phyloP scores from a whole-genome alignment of 192 early-diverging fungal genomes.

The Entomortierella lignicola region DNA sequence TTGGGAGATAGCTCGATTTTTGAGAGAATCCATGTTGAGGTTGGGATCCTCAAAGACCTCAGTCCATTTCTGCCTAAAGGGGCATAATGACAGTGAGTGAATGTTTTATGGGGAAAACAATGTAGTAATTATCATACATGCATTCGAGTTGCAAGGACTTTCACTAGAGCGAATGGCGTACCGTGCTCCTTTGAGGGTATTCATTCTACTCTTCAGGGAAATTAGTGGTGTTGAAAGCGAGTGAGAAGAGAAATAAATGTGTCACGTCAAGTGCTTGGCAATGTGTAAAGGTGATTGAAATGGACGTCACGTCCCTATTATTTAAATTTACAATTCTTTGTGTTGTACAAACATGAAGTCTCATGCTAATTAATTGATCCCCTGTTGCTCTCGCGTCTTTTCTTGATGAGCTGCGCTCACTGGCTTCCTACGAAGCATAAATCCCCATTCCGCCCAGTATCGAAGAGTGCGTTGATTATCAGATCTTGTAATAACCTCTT shows the following conservation, averaged over 20 bases:
- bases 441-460: slow-evolving; percentile 22
- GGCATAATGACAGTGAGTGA: not conserved
- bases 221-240: not conserved
- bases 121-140: not conserved
- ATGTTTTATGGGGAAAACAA: not conserved
- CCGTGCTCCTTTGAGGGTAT: slow-evolving; percentile 50
- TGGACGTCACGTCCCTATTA: no score
- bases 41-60: slow-evolving; percentile 64
- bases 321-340: not conserved
- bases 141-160: not conserved
- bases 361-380: no score
- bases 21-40: slow-evolving; percentile 55
- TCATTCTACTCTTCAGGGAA: slow-evolving; percentile 15
- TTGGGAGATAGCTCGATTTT: slow-evolving; percentile 55
- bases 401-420: not conserved
- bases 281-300: no score
- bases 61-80: slow-evolving; percentile 57
- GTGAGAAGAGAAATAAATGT: not conserved
- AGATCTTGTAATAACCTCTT: not conserved
- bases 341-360: no score
- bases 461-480: not conserved
- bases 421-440: not conserved
- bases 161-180: slow-evolving; percentile 3
- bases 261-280: no score
- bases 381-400: not conserved